phyloP scores from a whole-genome alignment of 805 yeast genomes.

The Wickerhamiella qilinensis region DNA sequence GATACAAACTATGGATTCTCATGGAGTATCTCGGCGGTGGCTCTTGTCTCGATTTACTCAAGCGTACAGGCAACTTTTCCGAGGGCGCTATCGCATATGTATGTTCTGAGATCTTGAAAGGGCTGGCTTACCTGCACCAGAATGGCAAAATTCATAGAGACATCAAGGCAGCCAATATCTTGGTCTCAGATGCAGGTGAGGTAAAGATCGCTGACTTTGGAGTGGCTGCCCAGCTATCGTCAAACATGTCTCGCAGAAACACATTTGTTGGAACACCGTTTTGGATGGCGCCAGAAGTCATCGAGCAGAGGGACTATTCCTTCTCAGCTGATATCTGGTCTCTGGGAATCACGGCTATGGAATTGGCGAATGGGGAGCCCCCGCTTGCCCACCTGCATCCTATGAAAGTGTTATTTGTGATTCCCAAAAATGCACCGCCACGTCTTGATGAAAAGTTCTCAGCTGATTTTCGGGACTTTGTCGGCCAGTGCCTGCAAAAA shows the following conservation, averaged over 20 bases:
- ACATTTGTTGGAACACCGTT: slow-evolving; percentile 39
- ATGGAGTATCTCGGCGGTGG: slow-evolving; percentile 79
- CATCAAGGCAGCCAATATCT: slow-evolving; percentile 82
- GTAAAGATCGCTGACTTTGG: slow-evolving; percentile 94
- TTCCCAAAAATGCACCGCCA: slow-evolving; percentile 36
- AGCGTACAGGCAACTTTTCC: slow-evolving; percentile 33
- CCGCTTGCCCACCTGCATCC: slow-evolving; percentile 41
- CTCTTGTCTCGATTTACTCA: slow-evolving; percentile 45
- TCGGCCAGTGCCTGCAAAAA: slow-evolving; percentile 50
- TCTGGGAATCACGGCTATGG: slow-evolving; percentile 62
- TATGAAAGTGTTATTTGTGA: slow-evolving; percentile 36
- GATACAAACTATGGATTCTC: slow-evolving; percentile 58
- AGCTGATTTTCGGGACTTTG: slow-evolving; percentile 50
- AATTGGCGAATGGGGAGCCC: slow-evolving; percentile 55
- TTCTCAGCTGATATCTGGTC: slow-evolving; percentile 70
- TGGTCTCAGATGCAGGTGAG: slow-evolving; percentile 50
- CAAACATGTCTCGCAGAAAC: slow-evolving; percentile 33
- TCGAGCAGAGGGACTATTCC: slow-evolving; percentile 65
- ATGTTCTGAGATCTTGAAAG: slow-evolving; percentile 38
- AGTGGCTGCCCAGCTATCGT: slow-evolving; percentile 67
- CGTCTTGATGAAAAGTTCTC: slow-evolving; percentile 23
- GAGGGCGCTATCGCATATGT: slow-evolving; percentile 41
- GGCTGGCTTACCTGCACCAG: slow-evolving; percentile 48
- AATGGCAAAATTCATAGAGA: slow-evolving; percentile 77
- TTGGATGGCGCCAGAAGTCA: slow-evolving; percentile 99